Conservation (phyloP, 2,329 filamentous ascomycete genomes). For the Thermoascus crustaceus region DNA sequence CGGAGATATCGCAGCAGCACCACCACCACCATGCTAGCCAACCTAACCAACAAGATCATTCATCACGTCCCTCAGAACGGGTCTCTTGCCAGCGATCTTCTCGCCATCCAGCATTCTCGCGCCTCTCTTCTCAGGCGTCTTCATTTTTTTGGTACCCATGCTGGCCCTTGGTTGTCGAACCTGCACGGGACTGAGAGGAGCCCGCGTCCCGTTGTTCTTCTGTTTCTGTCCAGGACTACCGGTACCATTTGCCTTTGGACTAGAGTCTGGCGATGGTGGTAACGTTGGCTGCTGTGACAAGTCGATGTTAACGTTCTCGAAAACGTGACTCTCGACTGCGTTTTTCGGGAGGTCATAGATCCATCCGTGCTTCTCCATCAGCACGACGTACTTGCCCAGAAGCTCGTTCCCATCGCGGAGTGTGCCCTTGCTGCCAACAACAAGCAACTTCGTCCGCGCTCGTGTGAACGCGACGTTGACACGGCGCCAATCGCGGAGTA, state of each 20-base stretch:
- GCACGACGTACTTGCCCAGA: constrained; percentile 62
- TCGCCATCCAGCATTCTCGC: constrained; percentile 43
- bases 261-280: no score
- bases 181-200: constrained; percentile 25
- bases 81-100: constrained; percentile 56
- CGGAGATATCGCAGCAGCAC: no score
- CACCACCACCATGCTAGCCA: neutral
- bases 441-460: constrained; percentile 82
- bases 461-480: constrained; percentile 95
- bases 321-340: constrained; percentile 60
- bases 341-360: constrained; percentile 61
- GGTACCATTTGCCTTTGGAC: no score
- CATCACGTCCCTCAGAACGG: constrained; percentile 66
- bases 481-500: constrained; percentile 82
- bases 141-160: constrained; percentile 29
- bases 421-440: constrained; percentile 75
- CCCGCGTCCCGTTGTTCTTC: constrained; percentile 15
- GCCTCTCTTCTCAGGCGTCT: constrained; percentile 52
- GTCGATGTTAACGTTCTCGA: constrained; percentile 41
- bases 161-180: constrained; percentile 28
- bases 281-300: constrained; percentile 17
- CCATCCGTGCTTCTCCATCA: constrained; percentile 77
- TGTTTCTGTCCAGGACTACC: constrained; percentile 11
- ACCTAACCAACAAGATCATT: constrained; percentile 50
- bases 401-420: constrained; percentile 63